Base-by-base conservation (phyloP, 1,284 basidiomycete species). In the Rhodotorula mucilaginosa region DNA sequence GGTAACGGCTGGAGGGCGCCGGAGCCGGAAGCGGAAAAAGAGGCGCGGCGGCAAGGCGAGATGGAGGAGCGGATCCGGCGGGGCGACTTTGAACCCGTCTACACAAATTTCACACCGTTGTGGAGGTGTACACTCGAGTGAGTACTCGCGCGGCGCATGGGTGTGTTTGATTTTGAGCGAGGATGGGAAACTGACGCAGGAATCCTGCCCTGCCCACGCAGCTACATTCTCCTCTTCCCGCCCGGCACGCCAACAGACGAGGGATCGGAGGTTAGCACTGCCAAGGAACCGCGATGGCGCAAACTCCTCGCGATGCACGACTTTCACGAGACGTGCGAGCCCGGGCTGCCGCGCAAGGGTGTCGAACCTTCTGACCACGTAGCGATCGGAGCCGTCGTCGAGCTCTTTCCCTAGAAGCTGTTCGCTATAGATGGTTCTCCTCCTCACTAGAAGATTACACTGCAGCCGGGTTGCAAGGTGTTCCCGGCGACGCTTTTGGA, bases 61-160 rank as follows among this genome's bases (percentile, higher is more conserved):
- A 65, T 60, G 69, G 65, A 71, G 19, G 69, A 71, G 58, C 66
- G 69, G 23, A 63, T 73, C 4, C 34, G 58, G 47, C 29, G 69
- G 8, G 72, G 73, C 3, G 75, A 73, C 58, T 73, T 73, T 34
- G 74, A 77, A 48, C 72, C 70, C 19, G 65, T 39, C 29, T 76
- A 64, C 52, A 69, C 71, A 0, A 76, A 77, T 48, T 74, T 76
- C 46, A 79, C 77, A 6, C 77, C 77, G 19, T 57, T 78, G n/a
- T 79, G 77, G 78, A 67, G 78, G 5, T 76, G 74, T 48, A 74
- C 77, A 3, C 73, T 79, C 57, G 73, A 76, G 65, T 70, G 29
- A 23, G 65, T 26, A 18, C 2, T 29, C 62, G 52, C 12, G 10
- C 7, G n/a, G n/a, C 10, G n/a, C 52, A 12, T 12, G 51, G 18